A percentile compares a stretch with the other conserved stretches of the same genome.
These are phyloP conservation scores for Gymnopus androsaceus DNA, from an alignment of 1,284 basidiomycete genomes.

Conservation along the genomic window DNA sequence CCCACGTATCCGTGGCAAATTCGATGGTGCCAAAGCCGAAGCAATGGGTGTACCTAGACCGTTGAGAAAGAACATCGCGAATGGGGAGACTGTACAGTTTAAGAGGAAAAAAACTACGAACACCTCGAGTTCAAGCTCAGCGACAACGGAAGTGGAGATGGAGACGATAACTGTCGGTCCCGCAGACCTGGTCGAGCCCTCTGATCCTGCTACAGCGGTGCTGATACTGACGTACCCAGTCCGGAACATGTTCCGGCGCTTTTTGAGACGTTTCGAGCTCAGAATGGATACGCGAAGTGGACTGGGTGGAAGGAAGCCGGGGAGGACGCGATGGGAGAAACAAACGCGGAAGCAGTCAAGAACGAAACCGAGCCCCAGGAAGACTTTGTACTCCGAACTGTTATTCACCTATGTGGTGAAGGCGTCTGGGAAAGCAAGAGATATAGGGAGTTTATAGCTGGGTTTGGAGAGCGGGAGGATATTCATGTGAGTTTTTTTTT, in stretches of 20 bases:
- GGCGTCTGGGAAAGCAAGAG: conserved; percentile 68
- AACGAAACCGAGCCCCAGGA: too few relatives aligned
- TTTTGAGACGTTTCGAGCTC: conserved; percentile 53
- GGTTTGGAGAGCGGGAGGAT: conserved; percentile 47
- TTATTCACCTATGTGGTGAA: conserved; percentile 70
- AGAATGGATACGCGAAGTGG: conserved; percentile 35
- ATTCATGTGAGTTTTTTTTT: conserved; percentile 58
- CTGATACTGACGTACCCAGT: conserved; percentile 63
- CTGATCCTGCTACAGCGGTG: conserved; percentile 50
- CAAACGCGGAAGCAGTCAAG: too few relatives aligned
- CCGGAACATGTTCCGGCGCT: conserved; percentile 63
- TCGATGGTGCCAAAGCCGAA: conserved; percentile 70
- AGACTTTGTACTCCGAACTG: conserved; percentile 51
- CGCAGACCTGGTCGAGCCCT: too few relatives aligned
- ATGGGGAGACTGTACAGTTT: conserved; percentile 58
- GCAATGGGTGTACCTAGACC: conserved; percentile 71
- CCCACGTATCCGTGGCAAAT: conserved; percentile 83
- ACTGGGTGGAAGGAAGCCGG: too few relatives aligned
- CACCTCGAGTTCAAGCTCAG: conserved; percentile 52
- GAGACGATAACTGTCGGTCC: too few relatives aligned
- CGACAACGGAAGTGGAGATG: too few relatives aligned
- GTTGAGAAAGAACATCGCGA: conserved; percentile 54
- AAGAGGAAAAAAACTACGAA: conserved; percentile 42
- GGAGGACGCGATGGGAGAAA: too few relatives aligned
- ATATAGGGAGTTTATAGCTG: conserved; percentile 75